Conservation (phyloP, 306 rosid species). For the Spatholobus suberectus region DNA sequence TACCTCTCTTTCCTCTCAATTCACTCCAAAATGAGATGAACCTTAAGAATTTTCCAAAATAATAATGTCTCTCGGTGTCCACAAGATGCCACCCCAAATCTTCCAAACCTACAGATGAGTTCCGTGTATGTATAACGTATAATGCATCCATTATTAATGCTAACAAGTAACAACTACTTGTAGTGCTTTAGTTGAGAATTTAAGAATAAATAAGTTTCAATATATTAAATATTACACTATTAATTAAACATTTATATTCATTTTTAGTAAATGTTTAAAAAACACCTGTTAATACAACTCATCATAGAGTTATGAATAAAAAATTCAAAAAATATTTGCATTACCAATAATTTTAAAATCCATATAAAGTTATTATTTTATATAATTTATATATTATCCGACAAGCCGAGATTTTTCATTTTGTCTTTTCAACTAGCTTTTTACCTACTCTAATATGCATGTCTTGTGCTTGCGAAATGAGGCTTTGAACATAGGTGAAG, state of each 20-base stretch:
- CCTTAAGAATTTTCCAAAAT: no score
- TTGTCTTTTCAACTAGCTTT: background rate
- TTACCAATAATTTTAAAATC: no score
- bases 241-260: background rate
- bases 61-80: background rate
- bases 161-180: background rate
- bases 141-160: background rate
- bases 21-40: background rate
- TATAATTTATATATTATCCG: background rate
- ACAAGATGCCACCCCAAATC: conserved; percentile 4
- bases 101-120: background rate
- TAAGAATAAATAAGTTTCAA: no score
- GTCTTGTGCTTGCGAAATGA: background rate
- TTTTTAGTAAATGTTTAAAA: background rate
- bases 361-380: no score
- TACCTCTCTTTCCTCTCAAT: no score
- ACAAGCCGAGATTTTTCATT: background rate
- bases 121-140: background rate
- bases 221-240: no score
- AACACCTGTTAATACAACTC: background rate
- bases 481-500: background rate
- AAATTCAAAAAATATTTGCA: background rate
- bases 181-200: no score
- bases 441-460: background rate
- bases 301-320: background rate